These are phyloP conservation scores for Lachancea nothofagi DNA, from an alignment of 805 yeast species.

Conservation along the genomic window DNA sequence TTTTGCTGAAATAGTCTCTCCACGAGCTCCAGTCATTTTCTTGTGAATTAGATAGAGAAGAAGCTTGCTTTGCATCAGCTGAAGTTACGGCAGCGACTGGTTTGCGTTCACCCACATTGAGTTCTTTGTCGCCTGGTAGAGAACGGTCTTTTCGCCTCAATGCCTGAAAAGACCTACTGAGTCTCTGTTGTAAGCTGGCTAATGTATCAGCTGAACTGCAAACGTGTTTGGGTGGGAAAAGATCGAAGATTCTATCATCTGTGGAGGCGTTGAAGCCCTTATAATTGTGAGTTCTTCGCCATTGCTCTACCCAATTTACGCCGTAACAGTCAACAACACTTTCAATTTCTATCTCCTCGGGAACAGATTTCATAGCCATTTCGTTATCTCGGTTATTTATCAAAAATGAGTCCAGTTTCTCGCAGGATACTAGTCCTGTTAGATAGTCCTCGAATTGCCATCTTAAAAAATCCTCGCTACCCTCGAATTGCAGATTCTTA, in stretches of 20 bases:
- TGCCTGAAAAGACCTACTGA: constrained; percentile 14
- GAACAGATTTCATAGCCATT: constrained; percentile 33
- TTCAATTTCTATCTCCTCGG: constrained; percentile 27
- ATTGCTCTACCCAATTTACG: constrained; percentile 41
- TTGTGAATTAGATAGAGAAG: background rate
- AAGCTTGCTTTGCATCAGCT: background rate
- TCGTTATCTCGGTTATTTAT: constrained; percentile 33
- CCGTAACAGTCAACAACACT: constrained; percentile 40
- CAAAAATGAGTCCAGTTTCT: constrained; percentile 60
- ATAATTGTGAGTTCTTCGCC: constrained; percentile 54
- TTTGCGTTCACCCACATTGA: background rate
- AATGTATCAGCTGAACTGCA: constrained; percentile 28
- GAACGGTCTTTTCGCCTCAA: constrained; percentile 20
- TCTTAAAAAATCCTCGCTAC: constrained; percentile 85
- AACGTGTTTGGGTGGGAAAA: constrained; percentile 45
- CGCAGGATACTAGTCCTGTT: constrained; percentile 65
- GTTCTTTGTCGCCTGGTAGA: background rate
- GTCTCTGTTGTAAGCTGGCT: constrained; percentile 26
- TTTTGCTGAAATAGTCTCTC: constrained; percentile 27
- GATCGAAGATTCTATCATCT: constrained; percentile 65
- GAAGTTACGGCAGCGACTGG: background rate
- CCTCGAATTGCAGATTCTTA: constrained; percentile 47
- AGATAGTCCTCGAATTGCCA: constrained; percentile 87
- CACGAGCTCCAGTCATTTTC: constrained; percentile 20
- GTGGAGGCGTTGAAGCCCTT: constrained; percentile 49